Evolutionary conservation across 352 stramenopile species (phyloP).

Genomic region (Blastocystis hominis): DNA sequence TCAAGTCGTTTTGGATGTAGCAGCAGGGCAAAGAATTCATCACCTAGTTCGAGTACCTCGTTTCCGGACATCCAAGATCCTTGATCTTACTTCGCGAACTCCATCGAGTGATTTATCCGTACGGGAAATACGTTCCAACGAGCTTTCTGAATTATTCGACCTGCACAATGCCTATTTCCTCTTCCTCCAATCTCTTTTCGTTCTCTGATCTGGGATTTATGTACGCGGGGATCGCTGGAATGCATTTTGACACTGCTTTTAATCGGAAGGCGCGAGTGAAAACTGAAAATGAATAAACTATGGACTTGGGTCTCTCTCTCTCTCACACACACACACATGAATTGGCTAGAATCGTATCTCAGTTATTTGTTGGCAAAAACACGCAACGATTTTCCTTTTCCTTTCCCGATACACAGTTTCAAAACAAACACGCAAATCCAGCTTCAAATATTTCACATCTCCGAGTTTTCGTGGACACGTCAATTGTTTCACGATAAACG

Average conservation of each 20-base stretch:
- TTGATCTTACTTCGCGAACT: not conserved
- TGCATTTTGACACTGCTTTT: too few species aligned
- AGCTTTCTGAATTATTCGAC: not conserved
- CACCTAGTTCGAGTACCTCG: not conserved
- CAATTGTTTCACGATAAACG: constrained; percentile 90
- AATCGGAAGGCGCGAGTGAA: too few species aligned
- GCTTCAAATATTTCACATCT: constrained; percentile 49
- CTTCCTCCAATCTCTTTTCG: not conserved
- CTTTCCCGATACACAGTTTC: not conserved
- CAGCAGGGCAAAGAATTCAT: not conserved
- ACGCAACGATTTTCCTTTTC: not conserved
- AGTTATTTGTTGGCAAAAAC: too few species aligned
- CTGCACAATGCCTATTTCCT: not conserved
- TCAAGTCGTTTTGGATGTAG: not conserved
- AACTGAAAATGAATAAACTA: too few species aligned
- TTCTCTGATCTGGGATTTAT: not conserved
- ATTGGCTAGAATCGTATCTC: too few species aligned
- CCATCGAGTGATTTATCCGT: not conserved
- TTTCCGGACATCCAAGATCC: not conserved
- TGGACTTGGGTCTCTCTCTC: too few species aligned
- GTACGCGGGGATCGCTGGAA: not conserved
- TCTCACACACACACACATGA: too few species aligned
- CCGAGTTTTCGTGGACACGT: constrained; percentile 69
- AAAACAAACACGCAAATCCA: constrained; percentile 50
- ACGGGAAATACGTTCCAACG: not conserved